Conservation (phyloP, 83 land plant species). For the Larix sibirica region DNA sequence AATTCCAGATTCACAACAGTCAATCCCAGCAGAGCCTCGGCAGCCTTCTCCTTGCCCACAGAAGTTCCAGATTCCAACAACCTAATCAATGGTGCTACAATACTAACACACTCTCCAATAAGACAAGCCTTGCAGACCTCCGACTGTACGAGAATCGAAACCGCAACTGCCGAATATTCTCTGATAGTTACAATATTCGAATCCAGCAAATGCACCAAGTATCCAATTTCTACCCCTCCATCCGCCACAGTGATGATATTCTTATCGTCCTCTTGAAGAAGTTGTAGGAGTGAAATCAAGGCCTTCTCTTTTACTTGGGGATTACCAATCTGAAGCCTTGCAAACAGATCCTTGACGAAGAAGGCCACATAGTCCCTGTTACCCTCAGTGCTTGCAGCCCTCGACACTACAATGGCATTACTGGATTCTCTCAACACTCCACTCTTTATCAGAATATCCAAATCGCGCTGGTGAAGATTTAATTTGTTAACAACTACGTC, state of each 20-base stretch:
- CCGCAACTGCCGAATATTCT: slow-evolving; percentile 38
- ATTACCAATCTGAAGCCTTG: slow-evolving; percentile 51
- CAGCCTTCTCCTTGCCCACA: slow-evolving; percentile 39
- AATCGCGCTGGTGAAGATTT: slow-evolving; percentile 24
- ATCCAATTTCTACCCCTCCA: neutral
- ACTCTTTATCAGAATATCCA: slow-evolving; percentile 25
- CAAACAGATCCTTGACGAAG: slow-evolving; percentile 41
- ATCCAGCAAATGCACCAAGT: slow-evolving; percentile 38
- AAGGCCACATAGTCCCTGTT: slow-evolving; percentile 30
- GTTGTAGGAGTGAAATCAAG: slow-evolving; percentile 26
- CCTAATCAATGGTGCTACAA: slow-evolving; percentile 46
- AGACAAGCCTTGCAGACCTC: slow-evolving; percentile 31
- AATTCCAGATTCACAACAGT: slow-evolving; percentile 23
- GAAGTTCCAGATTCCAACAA: slow-evolving; percentile 50
- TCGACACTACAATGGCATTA: neutral
- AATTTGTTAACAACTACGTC: slow-evolving; percentile 32
- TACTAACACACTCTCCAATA: slow-evolving; percentile 7
- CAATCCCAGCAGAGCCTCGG: slow-evolving; percentile 32
- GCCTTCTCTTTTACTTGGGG: slow-evolving; percentile 36
- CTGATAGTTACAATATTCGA: slow-evolving; percentile 31
- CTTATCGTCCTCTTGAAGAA: slow-evolving; percentile 37
- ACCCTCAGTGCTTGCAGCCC: slow-evolving; percentile 39
- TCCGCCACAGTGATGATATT: slow-evolving; percentile 19
- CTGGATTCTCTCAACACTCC: slow-evolving; percentile 17
- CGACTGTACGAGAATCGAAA: slow-evolving; percentile 33